Evolutionary conservation across 2,329 filamentous ascomycete species (phyloP).

Genomic region (Cladosporium sp.): DNA sequence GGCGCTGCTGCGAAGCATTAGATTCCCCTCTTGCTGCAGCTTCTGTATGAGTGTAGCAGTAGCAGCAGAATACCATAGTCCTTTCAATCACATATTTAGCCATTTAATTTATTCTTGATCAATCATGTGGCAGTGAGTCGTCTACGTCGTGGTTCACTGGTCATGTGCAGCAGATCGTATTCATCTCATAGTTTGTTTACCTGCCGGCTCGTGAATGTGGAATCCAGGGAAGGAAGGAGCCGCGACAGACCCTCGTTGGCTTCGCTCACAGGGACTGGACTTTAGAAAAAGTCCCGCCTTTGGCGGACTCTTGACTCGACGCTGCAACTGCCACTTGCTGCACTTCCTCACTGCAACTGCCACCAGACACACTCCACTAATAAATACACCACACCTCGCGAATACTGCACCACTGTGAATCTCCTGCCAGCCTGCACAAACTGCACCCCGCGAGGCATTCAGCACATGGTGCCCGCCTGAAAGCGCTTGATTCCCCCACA

Average conservation of each 20-base stretch:
- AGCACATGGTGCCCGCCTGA: constrained; percentile 1
- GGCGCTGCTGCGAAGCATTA: constrained; percentile 5
- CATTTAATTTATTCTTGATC: not conserved
- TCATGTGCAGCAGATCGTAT: no score
- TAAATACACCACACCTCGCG: not conserved
- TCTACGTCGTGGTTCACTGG: no score
- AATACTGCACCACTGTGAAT: not conserved
- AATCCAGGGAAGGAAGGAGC: no score
- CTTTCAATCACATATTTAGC: not conserved
- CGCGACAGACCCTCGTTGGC: not conserved
- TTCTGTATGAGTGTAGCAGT: constrained; percentile 11
- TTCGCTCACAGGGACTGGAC: not conserved
- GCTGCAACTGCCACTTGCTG: not conserved
- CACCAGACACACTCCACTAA: not conserved
- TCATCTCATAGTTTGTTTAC: no score
- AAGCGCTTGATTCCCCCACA: constrained; percentile 10
- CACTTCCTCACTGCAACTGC: not conserved
- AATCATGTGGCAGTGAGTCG: not conserved
- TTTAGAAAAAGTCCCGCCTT: not conserved
- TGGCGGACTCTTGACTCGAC: not conserved
- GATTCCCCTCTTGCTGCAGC: constrained; percentile 9
- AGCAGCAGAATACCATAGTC: constrained; percentile 11
- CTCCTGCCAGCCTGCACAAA: not conserved
- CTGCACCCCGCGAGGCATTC: not conserved
- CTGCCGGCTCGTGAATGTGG: no score